Conservation (phyloP, 176 grass and related monocot genomes). For the Ananas comosus region DNA sequence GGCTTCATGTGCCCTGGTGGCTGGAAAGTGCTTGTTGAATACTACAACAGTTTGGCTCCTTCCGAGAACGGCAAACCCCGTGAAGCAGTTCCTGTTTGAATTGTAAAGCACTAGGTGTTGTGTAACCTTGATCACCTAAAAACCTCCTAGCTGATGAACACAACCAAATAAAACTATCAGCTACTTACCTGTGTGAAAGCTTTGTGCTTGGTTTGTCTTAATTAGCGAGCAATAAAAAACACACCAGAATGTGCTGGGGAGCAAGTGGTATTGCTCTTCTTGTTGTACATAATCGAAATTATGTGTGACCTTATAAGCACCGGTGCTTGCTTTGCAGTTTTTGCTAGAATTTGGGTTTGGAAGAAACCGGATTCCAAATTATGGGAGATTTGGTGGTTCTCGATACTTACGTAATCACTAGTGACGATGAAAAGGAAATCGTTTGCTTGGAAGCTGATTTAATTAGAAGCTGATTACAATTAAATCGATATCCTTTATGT, state of each 20-base stretch:
- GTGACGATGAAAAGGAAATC: too few species aligned
- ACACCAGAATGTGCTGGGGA: neutral
- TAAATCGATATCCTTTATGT: too few species aligned
- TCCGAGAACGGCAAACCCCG: conserved; percentile 43
- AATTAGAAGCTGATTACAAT: too few species aligned
- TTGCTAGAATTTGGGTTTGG: too few species aligned
- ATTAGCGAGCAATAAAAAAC: neutral
- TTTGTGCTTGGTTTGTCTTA: neutral
- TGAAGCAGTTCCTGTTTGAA: conserved; percentile 63
- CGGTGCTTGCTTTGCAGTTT: too few species aligned
- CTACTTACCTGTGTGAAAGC: neutral
- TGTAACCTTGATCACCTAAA: neutral
- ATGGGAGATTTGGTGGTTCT: too few species aligned
- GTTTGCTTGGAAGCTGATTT: too few species aligned
- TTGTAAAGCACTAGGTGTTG: neutral
- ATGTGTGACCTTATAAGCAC: neutral
- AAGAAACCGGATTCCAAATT: too few species aligned
- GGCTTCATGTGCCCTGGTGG: conserved; percentile 97
- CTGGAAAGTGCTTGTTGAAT: conserved; percentile 88
- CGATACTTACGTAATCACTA: too few species aligned
- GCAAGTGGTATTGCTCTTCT: neutral
- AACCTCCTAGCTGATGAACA: neutral
- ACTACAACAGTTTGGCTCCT: conserved; percentile 56
- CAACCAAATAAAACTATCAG: neutral
- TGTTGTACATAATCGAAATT: neutral